Percentiles rank a stretch among this genome's conserved stretches.
Conservation (phyloP, 2,329 filamentous ascomycete genomes). For the Fusarium sp. region DNA sequence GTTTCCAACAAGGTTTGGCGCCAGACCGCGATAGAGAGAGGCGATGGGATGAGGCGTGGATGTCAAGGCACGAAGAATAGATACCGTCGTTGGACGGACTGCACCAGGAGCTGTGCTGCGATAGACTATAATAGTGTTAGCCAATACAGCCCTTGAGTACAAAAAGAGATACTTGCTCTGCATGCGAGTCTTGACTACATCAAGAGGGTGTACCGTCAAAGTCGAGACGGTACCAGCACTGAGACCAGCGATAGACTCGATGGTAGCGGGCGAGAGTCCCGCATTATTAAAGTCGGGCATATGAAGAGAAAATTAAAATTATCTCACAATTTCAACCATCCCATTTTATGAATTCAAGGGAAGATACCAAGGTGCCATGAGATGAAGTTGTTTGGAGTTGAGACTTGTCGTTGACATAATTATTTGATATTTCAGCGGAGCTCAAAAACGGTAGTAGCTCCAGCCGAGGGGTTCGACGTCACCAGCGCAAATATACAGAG, state of each 20-base stretch:
- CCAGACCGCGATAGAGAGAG: slow-evolving; percentile 88
- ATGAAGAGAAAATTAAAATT: slow-evolving; percentile 39
- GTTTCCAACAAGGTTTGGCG: slow-evolving; percentile 92
- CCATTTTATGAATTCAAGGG: slow-evolving; percentile 39
- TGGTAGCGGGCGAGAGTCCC: slow-evolving; percentile 78
- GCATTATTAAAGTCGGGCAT: slow-evolving; percentile 65
- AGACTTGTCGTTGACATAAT: slow-evolving; percentile 17
- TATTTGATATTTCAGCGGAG: slow-evolving; percentile 39
- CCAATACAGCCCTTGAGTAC: neutral
- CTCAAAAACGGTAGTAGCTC: slow-evolving; percentile 17
- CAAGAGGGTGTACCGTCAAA: slow-evolving; percentile 88
- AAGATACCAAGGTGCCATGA: neutral
- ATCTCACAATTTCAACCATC: slow-evolving; percentile 33
- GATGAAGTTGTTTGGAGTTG: slow-evolving; percentile 3
- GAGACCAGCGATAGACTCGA: slow-evolving; percentile 92
- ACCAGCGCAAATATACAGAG: slow-evolving; percentile 16
- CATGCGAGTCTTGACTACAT: slow-evolving; percentile 95
- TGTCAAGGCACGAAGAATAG: slow-evolving; percentile 64
- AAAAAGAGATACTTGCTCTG: slow-evolving; percentile 72
- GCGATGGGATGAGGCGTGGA: slow-evolving; percentile 67
- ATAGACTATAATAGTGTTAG: slow-evolving; percentile 58
- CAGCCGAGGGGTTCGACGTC: slow-evolving; percentile 36
- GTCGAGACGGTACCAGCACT: slow-evolving; percentile 89
- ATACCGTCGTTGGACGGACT: slow-evolving; percentile 61
- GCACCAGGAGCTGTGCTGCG: slow-evolving; percentile 57